Evolutionary conservation across 208 protist genomes (phyloP), one percentile per base, ranked within the genome.

Genomic region (Novymonas esmeraldas): DNA sequence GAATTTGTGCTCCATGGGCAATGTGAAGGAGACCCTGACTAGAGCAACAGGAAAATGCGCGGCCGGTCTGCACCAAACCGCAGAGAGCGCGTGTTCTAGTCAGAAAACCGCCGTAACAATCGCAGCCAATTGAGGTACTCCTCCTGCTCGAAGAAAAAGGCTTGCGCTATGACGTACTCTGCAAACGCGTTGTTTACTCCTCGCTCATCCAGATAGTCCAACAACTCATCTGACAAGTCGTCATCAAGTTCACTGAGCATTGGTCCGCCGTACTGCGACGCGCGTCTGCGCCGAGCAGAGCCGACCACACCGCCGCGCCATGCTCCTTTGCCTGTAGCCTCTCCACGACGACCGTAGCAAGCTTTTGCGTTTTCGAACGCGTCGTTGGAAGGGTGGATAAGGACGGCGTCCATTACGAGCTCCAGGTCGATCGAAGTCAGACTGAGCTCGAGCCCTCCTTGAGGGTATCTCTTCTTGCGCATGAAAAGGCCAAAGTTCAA

Each of bases 401-500:
- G 62, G 11, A 95, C 62, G 24, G 85, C 78, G 70, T 95, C 90
- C 73, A 95, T 70, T 10, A 95, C 90, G n/a, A 95, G 72, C 51
- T 95, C 87, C 81, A 90, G 81, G 61, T 95, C 90, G 42, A 95
- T 95, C 1, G 90, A 93, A 13, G 90, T 95, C 29, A 95, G 77
- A 3, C 78, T 81, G 59, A 95, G 88, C 58, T 95, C 87, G 11
- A 95, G 72, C 16, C 79, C 85, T 39, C 79, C 81, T 29, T 74
- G 59, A 0, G 74, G 74, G 71, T 75, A 82, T 11, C 81, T 60
- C 39, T 78, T 59, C 51, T 95, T 95, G 36, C 72, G 57, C 52
- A 94, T 60, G 61, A 95, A 95, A 2, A 93, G 41, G 2, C 64
- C 75, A 73, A 95, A 95, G 65, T 92, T 92, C 3, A 94, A 50